Percentiles rank a stretch among this genome's conserved stretches.
These are phyloP conservation scores for Citrus trifoliata DNA, from an alignment of 345 rosid species.

Conservation along the genomic window DNA sequence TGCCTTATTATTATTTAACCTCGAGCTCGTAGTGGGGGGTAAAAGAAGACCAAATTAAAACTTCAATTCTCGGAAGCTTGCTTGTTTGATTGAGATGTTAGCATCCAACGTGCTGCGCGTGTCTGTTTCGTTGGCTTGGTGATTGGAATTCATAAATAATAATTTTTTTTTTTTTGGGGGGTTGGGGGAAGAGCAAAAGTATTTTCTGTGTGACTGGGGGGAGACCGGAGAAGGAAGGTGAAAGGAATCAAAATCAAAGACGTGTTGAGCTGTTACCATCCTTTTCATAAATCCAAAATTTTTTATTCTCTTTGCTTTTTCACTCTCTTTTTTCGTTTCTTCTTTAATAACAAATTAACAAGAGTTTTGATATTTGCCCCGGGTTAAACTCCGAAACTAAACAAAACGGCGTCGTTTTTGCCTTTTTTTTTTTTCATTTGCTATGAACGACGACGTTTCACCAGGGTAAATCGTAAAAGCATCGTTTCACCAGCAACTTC, in stretches of 20 bases:
- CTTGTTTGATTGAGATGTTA: neutral
- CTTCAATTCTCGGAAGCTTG: neutral
- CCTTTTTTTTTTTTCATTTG: too few relatives aligned
- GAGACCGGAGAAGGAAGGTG: neutral
- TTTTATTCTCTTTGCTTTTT: neutral
- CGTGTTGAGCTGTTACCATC: conserved; percentile 77
- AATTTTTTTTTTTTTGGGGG: too few relatives aligned
- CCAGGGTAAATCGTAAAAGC: too few relatives aligned
- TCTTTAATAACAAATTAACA: neutral
- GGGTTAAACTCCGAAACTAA: too few relatives aligned
- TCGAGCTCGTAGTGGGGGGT: too few relatives aligned
- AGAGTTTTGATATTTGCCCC: too few relatives aligned
- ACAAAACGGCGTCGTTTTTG: too few relatives aligned
- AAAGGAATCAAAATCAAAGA: conserved; percentile 29
- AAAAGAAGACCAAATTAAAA: neutral
- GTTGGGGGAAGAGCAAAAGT: too few relatives aligned
- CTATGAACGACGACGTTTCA: too few relatives aligned
- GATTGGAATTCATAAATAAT: neutral
- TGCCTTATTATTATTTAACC: too few relatives aligned
- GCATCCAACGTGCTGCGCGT: conserved; percentile 7
- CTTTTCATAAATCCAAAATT: neutral
- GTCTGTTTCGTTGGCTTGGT: neutral
- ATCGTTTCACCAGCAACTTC: too few relatives aligned
- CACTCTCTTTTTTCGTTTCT: conserved; percentile 1
- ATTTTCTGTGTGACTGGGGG: neutral